phyloP scores from a whole-genome alignment of 345 rosid species.

The Syzygium oleosum region DNA sequence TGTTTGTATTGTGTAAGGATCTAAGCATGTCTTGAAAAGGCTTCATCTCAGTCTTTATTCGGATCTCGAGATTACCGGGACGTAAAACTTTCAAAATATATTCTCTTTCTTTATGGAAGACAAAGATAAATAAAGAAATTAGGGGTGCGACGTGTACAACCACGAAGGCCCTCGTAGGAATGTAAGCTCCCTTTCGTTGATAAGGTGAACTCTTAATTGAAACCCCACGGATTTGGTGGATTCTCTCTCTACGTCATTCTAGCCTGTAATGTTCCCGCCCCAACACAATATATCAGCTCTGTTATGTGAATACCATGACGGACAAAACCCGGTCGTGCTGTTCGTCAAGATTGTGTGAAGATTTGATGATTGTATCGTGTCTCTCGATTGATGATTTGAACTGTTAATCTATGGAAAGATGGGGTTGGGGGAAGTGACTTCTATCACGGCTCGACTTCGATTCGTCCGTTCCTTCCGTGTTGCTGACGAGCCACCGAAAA shows the following conservation, averaged over 20 bases:
- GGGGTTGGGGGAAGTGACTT: background rate
- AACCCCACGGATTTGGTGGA: background rate
- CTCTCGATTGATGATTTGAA: background rate
- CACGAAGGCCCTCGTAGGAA: no score
- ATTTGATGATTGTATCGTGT: background rate
- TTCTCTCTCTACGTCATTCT: background rate
- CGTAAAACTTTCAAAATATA: no score
- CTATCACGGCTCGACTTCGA: background rate
- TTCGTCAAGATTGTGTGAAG: background rate
- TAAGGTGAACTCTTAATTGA: no score
- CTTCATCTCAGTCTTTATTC: no score
- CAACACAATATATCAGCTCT: background rate
- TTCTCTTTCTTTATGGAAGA: no score
- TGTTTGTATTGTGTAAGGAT: background rate
- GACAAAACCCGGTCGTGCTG: background rate
- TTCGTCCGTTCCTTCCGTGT: background rate
- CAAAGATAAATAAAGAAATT: no score
- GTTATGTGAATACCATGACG: background rate
- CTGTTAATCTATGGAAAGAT: background rate
- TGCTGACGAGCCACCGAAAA: background rate
- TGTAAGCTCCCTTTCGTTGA: no score
- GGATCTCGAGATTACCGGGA: no score
- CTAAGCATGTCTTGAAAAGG: no score
- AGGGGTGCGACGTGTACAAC: accelerated
- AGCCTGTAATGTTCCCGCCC: background rate